Percentiles rank a stretch among this genome's conserved stretches.
These are phyloP conservation scores for Russula olivacea DNA, from an alignment of 768 basidiomycete species.

Conservation along the genomic window DNA sequence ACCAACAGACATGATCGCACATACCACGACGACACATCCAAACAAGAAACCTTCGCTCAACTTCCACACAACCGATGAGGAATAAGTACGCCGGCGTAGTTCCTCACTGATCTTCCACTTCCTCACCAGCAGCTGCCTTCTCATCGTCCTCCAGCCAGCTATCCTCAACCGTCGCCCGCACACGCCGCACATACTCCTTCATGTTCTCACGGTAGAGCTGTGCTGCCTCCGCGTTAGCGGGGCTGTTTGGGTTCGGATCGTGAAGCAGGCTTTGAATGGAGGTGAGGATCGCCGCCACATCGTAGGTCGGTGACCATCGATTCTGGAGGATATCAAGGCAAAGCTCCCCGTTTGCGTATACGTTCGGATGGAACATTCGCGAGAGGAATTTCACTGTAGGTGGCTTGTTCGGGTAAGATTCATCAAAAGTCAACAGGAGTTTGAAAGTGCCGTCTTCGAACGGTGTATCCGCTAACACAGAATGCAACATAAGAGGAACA, in stretches of 20 bases:
- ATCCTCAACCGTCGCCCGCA: constrained; percentile 90
- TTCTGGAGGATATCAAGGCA: constrained; percentile 99
- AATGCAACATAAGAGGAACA: constrained; percentile 1
- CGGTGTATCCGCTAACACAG: constrained; percentile 82
- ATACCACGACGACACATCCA: constrained; percentile 7
- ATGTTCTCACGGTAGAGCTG: constrained; percentile 95
- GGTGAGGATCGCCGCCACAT: constrained; percentile 96
- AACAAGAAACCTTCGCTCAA: background rate
- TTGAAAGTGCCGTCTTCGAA: constrained; percentile 99
- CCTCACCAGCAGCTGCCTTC: constrained; percentile 50
- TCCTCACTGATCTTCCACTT: constrained; percentile 28
- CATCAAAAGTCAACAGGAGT: constrained; percentile 90
- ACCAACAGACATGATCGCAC: background rate
- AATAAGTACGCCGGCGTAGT: background rate
- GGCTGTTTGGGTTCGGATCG: constrained; percentile 97
- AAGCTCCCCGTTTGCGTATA: constrained; percentile 96
- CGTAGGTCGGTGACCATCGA: constrained; percentile 97
- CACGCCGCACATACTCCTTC: constrained; percentile 94
- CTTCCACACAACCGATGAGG: constrained; percentile 5
- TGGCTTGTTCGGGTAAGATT: constrained; percentile 97
- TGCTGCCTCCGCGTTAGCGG: constrained; percentile 97
- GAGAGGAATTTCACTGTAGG: constrained; percentile 97
- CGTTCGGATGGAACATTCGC: constrained; percentile 98
- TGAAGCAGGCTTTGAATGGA: constrained; percentile 93
- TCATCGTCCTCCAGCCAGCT: constrained; percentile 86